Base-by-base conservation (phyloP, 352 stramenopile species). In the Plasmopara halstedii region DNA sequence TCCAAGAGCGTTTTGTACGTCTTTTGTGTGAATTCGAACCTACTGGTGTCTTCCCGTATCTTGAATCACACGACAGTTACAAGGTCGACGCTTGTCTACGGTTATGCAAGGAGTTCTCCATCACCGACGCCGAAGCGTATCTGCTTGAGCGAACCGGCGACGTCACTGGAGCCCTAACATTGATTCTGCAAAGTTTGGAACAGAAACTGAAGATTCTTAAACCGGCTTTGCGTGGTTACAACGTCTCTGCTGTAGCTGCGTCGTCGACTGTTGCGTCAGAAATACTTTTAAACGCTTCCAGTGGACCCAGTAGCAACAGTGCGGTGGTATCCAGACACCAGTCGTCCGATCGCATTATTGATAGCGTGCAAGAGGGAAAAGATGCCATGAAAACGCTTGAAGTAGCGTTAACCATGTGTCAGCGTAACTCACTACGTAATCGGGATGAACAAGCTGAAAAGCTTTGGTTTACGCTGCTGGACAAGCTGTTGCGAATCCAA, bases 401-500 rank as follows among this genome's bases (percentile, higher is more conserved):
- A 27, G 87, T 96, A 22, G 84, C 85, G 11, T 58, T 98, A 22
- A 90, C 92, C 34, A 84, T 98, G 52, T 98, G 93, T 55, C 87
- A 97, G 63, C 82, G 93, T 33, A 97, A 98, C 59, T 87, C 75
- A 19, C 66, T 85, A 31, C 75, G 78, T 26, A 88, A 92, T 53
- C 74, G 67, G 23, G 78, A 92, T 39, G 81, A 91, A 9, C 88
- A 97, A 43, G 88, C 88, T 5, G 88, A 95, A 50, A 93, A 97
- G 45, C 70, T 97, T 9, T 98, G 90, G 90, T 97, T 98, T 53
- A 95, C 92, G 46, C 70, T 97, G 19, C 58, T 98, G 20, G 93
- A 98, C 64, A 84, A 93, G 53, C 58, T 97, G 13, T 67, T 97
- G 43, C 87, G 94, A 51, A 91, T 94, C 40, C 94, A 97, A 56